A percentile compares a stretch with the other conserved stretches of the same genome.
Conservation (phyloP, 2,329 filamentous ascomycete species). For the Colletotrichum falcatum region DNA sequence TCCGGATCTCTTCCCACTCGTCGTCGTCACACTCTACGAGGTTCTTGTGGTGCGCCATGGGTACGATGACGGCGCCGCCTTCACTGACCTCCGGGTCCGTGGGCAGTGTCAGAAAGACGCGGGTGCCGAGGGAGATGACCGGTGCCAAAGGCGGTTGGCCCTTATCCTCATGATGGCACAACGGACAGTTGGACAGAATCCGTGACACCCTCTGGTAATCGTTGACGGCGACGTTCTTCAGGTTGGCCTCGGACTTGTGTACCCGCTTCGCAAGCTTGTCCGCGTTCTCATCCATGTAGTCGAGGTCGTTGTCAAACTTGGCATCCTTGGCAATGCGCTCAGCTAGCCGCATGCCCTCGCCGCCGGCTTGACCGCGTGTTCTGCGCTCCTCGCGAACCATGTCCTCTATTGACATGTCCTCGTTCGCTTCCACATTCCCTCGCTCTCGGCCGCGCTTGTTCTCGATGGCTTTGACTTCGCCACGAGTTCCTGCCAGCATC, state of each 20-base stretch:
- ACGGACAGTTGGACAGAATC: conserved; percentile 86
- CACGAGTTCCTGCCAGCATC: conserved; percentile 79
- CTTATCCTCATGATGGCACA: conserved; percentile 91
- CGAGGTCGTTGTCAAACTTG: conserved; percentile 91
- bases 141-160: conserved; percentile 83
- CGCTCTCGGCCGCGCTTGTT: conserved; percentile 87
- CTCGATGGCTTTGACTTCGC: conserved; percentile 81
- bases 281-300: conserved; percentile 98
- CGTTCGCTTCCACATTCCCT: conserved; percentile 88
- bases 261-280: conserved; percentile 87
- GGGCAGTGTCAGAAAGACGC: conserved; percentile 88
- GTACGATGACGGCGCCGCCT: conserved; percentile 88
- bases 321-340: conserved; percentile 94
- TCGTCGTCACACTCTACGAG: conserved; percentile 98
- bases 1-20: conserved; percentile 98
- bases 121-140: conserved; percentile 85
- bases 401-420: conserved; percentile 95
- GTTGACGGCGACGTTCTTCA: conserved; percentile 87
- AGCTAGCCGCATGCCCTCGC: conserved; percentile 85
- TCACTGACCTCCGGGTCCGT: conserved; percentile 89
- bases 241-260: conserved; percentile 86
- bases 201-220: conserved; percentile 92
- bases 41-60: conserved; percentile 87
- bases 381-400: conserved; percentile 96
- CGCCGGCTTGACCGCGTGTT: conserved; percentile 80